phyloP scores from a whole-genome alignment of 2,329 filamentous ascomycete genomes.

The Gaeumannomyces sp. region DNA sequence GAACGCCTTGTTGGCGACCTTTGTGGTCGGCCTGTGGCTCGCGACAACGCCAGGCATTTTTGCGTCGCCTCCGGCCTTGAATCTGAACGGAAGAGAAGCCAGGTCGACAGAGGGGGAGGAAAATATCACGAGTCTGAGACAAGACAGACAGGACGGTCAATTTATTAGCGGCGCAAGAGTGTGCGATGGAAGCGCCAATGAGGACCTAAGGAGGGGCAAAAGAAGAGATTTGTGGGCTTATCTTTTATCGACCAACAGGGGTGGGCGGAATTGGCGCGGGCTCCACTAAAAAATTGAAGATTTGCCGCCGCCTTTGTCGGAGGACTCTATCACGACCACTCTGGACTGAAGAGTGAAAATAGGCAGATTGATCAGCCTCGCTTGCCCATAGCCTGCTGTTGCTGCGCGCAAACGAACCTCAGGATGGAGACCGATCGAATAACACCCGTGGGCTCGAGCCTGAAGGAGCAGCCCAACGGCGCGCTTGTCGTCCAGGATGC shows the following conservation, averaged over 20 bases:
- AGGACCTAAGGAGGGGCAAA: neutral
- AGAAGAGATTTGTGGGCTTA: slow-evolving; percentile 8
- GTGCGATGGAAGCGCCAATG: neutral
- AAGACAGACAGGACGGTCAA: neutral
- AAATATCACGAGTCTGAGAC: neutral
- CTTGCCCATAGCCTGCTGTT: neutral
- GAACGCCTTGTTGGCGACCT: slow-evolving; percentile 80
- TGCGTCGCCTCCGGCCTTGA: slow-evolving; percentile 65
- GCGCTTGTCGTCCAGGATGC: slow-evolving; percentile 43
- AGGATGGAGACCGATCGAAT: slow-evolving; percentile 22
- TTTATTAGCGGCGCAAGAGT: neutral
- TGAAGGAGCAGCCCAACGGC: slow-evolving; percentile 42
- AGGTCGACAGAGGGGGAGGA: slow-evolving; percentile 34
- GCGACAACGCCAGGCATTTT: slow-evolving; percentile 67
- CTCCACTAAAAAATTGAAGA: slow-evolving; percentile 12
- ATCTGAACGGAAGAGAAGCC: slow-evolving; percentile 74
- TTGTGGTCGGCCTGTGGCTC: slow-evolving; percentile 89
- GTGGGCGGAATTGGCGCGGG: slow-evolving; percentile 8
- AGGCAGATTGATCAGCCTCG: too few relatives aligned
- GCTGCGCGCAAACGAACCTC: slow-evolving; percentile 11
- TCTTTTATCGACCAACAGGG: slow-evolving; percentile 10
- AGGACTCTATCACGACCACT: neutral
- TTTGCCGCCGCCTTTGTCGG: neutral
- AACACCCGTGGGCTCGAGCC: slow-evolving; percentile 12
- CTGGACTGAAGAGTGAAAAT: neutral